Percentiles rank a stretch among this genome's conserved stretches.
Evolutionary conservation across 2,329 filamentous ascomycete genomes (phyloP).

Genomic region (Juglanconis sp.): DNA sequence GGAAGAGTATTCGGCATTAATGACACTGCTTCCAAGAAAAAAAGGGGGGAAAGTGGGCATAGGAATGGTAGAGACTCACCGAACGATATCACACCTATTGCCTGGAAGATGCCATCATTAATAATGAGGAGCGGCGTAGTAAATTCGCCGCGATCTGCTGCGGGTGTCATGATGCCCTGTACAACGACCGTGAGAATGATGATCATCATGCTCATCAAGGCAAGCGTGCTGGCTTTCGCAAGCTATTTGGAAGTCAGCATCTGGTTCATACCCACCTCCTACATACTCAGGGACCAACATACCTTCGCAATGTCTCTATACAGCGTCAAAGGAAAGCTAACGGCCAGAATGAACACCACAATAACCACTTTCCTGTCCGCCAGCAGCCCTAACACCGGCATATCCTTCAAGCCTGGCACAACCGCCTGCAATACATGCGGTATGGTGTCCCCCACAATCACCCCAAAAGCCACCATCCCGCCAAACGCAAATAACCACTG

Average conservation of each 20-base stretch:
- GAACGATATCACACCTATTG: constrained; percentile 96
- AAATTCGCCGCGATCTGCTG: constrained; percentile 69
- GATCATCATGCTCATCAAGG: constrained; percentile 86
- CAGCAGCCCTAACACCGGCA: constrained; percentile 77
- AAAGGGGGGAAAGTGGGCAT: background rate
- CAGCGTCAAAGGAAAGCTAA: constrained; percentile 87
- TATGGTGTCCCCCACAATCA: constrained; percentile 95
- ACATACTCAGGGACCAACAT: constrained; percentile 23
- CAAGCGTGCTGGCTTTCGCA: constrained; percentile 91
- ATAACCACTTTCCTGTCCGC: constrained; percentile 81
- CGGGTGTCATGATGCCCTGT: constrained; percentile 73
- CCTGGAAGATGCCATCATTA: constrained; percentile 87
- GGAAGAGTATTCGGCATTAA: constrained; percentile 27
- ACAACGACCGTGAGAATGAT: constrained; percentile 86
- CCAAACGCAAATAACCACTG: constrained; percentile 99
- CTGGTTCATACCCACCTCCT: background rate
- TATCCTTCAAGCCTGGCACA: constrained; percentile 70
- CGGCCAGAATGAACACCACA: constrained; percentile 76
- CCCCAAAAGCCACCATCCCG: constrained; percentile 96
- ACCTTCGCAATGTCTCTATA: constrained; percentile 98
- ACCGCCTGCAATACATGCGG: constrained; percentile 82
- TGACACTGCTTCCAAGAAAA: constrained; percentile 18
- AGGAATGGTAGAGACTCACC: constrained; percentile 49
- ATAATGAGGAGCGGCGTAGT: constrained; percentile 69
- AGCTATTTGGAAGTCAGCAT: constrained; percentile 52